These are phyloP conservation scores for Pythium biforme DNA, from an alignment of 352 stramenopile genomes.

Conservation along the genomic window DNA sequence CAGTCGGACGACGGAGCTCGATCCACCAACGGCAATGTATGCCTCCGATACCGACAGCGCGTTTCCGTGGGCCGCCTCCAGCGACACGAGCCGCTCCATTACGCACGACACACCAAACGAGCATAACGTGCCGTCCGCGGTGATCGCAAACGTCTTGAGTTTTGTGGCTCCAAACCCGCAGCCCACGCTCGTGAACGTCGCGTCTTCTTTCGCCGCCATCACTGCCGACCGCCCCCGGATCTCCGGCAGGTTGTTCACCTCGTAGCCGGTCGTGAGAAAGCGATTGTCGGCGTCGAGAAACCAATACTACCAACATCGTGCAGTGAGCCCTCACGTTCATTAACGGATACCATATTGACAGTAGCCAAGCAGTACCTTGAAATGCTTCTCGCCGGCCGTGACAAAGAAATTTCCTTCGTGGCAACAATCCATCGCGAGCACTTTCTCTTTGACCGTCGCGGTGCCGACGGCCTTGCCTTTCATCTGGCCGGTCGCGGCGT, in stretches of 20 bases:
- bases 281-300: slow-evolving; percentile 48
- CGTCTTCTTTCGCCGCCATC: slow-evolving; percentile 57
- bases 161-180: slow-evolving; percentile 53
- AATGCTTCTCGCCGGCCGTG: slow-evolving; percentile 76
- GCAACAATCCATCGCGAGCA: slow-evolving; percentile 70
- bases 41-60: slow-evolving; percentile 73
- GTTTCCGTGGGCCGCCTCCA: slow-evolving; percentile 59
- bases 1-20: slow-evolving; percentile 62
- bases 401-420: slow-evolving; percentile 78
- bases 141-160: slow-evolving; percentile 75
- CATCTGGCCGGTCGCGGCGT: slow-evolving; percentile 23
- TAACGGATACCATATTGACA: no score
- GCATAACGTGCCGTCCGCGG: slow-evolving; percentile 68
- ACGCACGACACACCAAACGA: slow-evolving; percentile 72
- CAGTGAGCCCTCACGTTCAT: background rate
- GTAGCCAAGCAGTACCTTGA: slow-evolving; percentile 46
- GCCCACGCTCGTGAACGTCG: slow-evolving; percentile 67
- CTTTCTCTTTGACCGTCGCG: slow-evolving; percentile 61
- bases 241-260: slow-evolving; percentile 56
- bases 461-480: slow-evolving; percentile 40
- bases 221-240: slow-evolving; percentile 57
- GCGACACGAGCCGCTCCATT: slow-evolving; percentile 74
- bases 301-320: slow-evolving; percentile 56
- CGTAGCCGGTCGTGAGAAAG: slow-evolving; percentile 54
- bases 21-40: slow-evolving; percentile 66